Evolutionary conservation across 1,284 basidiomycete genomes (phyloP), one percentile per base, ranked within the genome.

Genomic region (Leccinum subrobustum): DNA sequence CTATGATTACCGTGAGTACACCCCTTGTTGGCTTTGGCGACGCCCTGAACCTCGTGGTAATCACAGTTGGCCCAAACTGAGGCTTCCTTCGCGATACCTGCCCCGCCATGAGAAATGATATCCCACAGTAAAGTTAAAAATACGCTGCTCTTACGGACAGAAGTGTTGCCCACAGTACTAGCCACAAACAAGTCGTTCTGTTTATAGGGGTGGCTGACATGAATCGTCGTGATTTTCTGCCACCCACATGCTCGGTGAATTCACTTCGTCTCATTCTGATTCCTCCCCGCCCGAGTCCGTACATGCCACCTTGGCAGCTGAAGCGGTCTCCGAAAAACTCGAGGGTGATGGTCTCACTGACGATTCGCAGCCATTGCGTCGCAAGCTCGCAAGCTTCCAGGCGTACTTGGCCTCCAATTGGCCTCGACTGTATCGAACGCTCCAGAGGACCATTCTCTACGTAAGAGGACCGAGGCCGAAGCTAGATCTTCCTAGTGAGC

Each of bases 381-480:
- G 5, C 27, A 52, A 25, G 31, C 55, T 71, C 9, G 48, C 62
- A 20, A 35, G 29, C 12, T 37, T 73, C 23, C 57, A 57, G 18
- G 35, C 35, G 5, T 55, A 59, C 7, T 23, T 68, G 37, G 55
- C 57, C n/a, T 56, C 61, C 50, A 56, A 29, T 14, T 66, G 57
- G 52, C 72, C 75, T 31, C 65, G 59, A 39, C 33, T 73, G 39
- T 59, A 68, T 54, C 39, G 29, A 37, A 48, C 27, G 12, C 35
- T 52, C 25, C 27, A 31, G 29, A 62, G 59, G 35, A 18, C 11
- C 3, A 12, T 67, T 16, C 56, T 61, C 42, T 89, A 85, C 67
- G 58, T 84, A 53, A 78, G 80, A 66, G 88, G 89, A 6, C 88
- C 88, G 0, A 72, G 81, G 54, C 86, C 86, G 6, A 86, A 84